Base-by-base conservation (phyloP, 2,329 filamentous ascomycete species). In the Colletotrichum truncatum region DNA sequence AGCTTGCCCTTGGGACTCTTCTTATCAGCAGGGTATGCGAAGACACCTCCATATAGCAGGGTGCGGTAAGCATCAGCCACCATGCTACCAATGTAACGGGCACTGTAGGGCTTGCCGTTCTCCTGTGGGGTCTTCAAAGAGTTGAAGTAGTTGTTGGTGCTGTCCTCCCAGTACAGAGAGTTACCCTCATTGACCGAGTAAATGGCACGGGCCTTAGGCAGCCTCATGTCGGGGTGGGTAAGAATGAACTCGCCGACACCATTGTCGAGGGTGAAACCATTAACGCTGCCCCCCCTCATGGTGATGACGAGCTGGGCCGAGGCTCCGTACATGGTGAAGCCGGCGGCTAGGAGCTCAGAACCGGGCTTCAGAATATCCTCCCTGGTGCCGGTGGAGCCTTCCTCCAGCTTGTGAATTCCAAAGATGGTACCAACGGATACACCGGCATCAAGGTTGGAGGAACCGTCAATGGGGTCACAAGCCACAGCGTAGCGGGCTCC, bases 301-400 rank as follows among this genome's bases (percentile, higher is more conserved):
- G 96, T 99, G 76, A 99, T 92, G 74, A 99, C 96, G 46, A 99
- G 87, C 83, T 98, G 95, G 4, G 96, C 90, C 3, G 94, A 98
- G 71, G 96, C 96, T 75, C 96, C 96, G 82, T 99, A 99, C 96
- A 99, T 99, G 80, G 96, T 99, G 87, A 99, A 99, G n/a, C 96
- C 96, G 21, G 93, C 91, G 34, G 96, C 95, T 18, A 98, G 88
- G 70, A 98, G 88, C 80, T 98, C 94, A 2, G 92, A 95, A 61
- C 96, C 96, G 1, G 96, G 92, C 79, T 90, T 90, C 66, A 98
- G 87, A 67, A 99, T 87, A 77, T 98, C 94, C 74, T 97, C 93
- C 72, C 92, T 91, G 65, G 87, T 91, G 69, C 92, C 92, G 65
- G 82, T 85, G 12, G 91, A 89, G 69, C 87, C 90, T 12, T 97